Evolutionary conservation across 1,139 yeast species (phyloP), one percentile per base, ranked within the genome.

Genomic region (Yamadazyma spencermartinsiae): DNA sequence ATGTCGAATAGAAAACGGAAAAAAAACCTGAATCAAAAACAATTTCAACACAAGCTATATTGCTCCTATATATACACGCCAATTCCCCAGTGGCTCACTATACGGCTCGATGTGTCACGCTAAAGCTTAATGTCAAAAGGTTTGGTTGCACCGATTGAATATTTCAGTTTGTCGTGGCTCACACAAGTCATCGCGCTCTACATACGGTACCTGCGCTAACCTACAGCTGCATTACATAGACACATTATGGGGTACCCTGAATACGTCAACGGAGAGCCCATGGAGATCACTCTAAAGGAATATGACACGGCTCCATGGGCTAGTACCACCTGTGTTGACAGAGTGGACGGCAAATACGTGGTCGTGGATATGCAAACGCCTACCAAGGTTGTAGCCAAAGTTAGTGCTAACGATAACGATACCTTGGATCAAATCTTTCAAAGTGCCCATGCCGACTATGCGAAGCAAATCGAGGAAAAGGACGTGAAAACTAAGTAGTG

Each of bases 221-320:
- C n/a, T n/a, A n/a, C n/a, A n/a, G n/a, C n/a, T n/a, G n/a, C n/a
- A n/a, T n/a, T n/a, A n/a, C n/a, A n/a, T n/a, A n/a, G n/a, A n/a
- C 23, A 20, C 7, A 37, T 31, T 10, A 56, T 57, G 63, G 39
- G 52, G 9, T 72, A 68, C 43, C 81, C 81, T 20, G 59, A 53
- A 17, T 70, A 65, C 40, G 61, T 68, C 2, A 59, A 76, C 48
- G 76, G 74, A 3, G 51, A 64, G 27, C 80, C 80, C 8, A 80
- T 79, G n/a, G 60, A 63, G 16, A 49, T 77, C 19, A 52, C 75
- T 1, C 59, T 77, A 23, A 49, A 48, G 31, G 69, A 74, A 30
- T 77, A 76, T 48, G 82, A 77, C 41, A 57, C 46, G n/a, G 81
- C 81, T 2, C 57, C 63, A 2, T 77, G 82, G 82, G 79, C 79